Percentiles rank a stretch among this genome's conserved stretches.
Conservation (phyloP, 2,329 filamentous ascomycete genomes). For the Aspergillus caelatus region DNA sequence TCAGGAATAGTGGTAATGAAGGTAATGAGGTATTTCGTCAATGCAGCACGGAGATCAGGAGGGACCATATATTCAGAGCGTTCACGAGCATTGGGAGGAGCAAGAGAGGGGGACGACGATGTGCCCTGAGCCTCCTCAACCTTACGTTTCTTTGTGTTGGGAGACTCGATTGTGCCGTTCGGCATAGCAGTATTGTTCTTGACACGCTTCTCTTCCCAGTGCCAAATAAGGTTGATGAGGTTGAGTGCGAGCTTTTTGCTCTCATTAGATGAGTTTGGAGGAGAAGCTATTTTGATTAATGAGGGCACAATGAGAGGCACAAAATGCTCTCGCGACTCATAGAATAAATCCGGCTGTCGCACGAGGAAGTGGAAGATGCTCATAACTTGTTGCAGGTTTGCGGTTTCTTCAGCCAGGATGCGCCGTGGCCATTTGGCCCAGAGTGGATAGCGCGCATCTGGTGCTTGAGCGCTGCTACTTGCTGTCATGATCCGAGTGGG, state of each 20-base stretch:
- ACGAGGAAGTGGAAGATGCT: slow-evolving; percentile 98
- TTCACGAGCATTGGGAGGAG: slow-evolving; percentile 49
- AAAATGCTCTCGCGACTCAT: slow-evolving; percentile 90
- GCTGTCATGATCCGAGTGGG: slow-evolving; percentile 71
- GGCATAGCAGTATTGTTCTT: slow-evolving; percentile 44
- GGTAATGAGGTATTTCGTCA: slow-evolving; percentile 93
- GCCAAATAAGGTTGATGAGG: slow-evolving; percentile 86
- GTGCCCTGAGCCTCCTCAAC: slow-evolving; percentile 65
- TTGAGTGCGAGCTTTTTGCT: slow-evolving; percentile 89
- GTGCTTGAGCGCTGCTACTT: slow-evolving; percentile 55
- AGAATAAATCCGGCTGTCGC: slow-evolving; percentile 89
- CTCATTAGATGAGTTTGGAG: slow-evolving; percentile 81
- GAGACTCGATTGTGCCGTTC: slow-evolving; percentile 64
- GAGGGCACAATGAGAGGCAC: slow-evolving; percentile 85
- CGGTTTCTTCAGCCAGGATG: slow-evolving; percentile 89
- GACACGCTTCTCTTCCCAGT: slow-evolving; percentile 86
- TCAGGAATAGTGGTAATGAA: slow-evolving; percentile 92
- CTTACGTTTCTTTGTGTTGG: slow-evolving; percentile 73
- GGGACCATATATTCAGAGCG: slow-evolving; percentile 70
- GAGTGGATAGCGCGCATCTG: slow-evolving; percentile 72
- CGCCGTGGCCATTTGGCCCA: slow-evolving; percentile 91
- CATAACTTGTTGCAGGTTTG: slow-evolving; percentile 93
- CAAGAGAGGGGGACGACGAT: slow-evolving; percentile 56
- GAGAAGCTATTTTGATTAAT: slow-evolving; percentile 80
- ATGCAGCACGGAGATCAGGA: slow-evolving; percentile 68